Base-by-base conservation (phyloP, 371 early-diverging fungal species). In the Mortierella sp. region DNA sequence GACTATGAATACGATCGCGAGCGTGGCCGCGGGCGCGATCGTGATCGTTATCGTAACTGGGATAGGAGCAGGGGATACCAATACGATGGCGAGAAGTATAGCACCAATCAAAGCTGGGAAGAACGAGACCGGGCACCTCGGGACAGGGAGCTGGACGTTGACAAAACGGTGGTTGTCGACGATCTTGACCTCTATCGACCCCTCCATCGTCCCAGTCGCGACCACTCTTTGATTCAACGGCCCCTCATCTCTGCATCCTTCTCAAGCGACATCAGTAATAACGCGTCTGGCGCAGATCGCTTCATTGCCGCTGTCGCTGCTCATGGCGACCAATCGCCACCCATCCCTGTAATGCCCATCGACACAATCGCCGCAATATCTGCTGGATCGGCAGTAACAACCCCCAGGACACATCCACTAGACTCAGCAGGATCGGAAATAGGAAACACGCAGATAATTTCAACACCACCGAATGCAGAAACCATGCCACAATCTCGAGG, bases 1-100 rank as follows among this genome's bases (percentile, higher is more conserved):
- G 79, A 75, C 2, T 79, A 79, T 69, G 76, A 74, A n/a, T 74
- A 73, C 43, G 81, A 84, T 14, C 78, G 73, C 1, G 81, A 78
- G 26, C 73, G 77, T 28, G 76, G 75, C 9, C 76, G 76, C 3
- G 57, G 57, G 11, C 74, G 67, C 19, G 80, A 75, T 5, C 61
- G 75, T 21, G 75, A 80, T 26, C 80, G 72, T 37, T 72, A 75
- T 48, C 71, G 78, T 13, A 50, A 75, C 70, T 82, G 78, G 82
- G 78, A 78, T 10, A 34, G 75, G 31, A 50, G 28, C 16, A 72
- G 76, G 5, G 77, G 54, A 16, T 78, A 78, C 26, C 76, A 78
- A 16, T 69, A 78, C 14, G 78, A 78, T 1, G 53, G 61, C 10
- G 81, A 77, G 1, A 71, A 50, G 31, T 72, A 53, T 46, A 34